Evolutionary conservation across 495 filamentous ascomycete species (phyloP), one percentile per base, ranked within the genome.

Genomic region (Aspergillus sclerotioniger): DNA sequence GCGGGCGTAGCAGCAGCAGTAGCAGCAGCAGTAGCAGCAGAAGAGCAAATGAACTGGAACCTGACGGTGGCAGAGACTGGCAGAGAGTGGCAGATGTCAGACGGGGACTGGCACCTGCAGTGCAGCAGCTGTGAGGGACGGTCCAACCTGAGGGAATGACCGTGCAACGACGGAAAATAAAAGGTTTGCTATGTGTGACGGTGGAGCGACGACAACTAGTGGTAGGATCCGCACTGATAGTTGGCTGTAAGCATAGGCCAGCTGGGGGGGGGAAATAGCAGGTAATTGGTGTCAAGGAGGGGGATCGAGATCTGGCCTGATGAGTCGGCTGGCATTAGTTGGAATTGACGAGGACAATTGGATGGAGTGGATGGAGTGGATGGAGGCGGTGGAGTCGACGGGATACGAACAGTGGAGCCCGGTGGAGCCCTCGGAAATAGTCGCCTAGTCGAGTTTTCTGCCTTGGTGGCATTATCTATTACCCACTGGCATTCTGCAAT

Each of bases 91-190:
- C 44, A 46, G 44, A 46, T 46, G 44, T 46, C 44, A 21, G 25
- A 25, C 25, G 25, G 25, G 2, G 25, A 25, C 25, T 25, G 25
- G 25, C 25, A 49, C 21, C 29, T 49, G 47, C 19, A 28, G n/a
- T 46, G 44, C 44, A 46, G 44, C 17, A 46, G 44, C 44, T 46
- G 44, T 46, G 44, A 46, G 44, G 44, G 17, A 46, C 44, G 44
- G 16, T 46, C 25, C 16, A 46, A 46, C 44, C 16, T 13, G 25
- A 21, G 7, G 15, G n/a, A 21, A 41, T 41, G 2, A 13, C 37
- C 0, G 13, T n/a, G n/a, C 37, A 6, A n/a, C 37, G n/a, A 13
- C 37, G 37, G 37, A 41, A 41, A 41, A 41, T 41, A 41, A 41
- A 13, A 15, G 37, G 33, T 13, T 25, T 25, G 25, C 13, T 12